Evolutionary conservation across 169 alveolate genomes (phyloP).

Genomic region (Hepatocystis sp.): DNA sequence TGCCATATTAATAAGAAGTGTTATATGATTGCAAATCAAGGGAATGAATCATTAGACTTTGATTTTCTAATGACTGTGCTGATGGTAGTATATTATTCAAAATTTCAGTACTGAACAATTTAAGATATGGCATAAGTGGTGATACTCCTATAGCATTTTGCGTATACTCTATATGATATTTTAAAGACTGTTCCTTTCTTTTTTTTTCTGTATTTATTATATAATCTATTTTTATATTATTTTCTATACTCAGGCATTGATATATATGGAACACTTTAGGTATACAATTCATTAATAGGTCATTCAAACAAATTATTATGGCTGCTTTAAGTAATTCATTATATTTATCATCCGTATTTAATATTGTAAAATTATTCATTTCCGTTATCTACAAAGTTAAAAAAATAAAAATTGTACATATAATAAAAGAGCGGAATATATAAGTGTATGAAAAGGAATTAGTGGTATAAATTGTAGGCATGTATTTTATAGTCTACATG

Average conservation of each 20-base stretch:
- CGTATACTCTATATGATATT: conserved; percentile 68
- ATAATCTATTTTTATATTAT: conserved; percentile 36
- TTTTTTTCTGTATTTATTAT: conserved; percentile 45
- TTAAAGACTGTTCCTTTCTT: conserved; percentile 67
- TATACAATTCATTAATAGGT: conserved; percentile 65
- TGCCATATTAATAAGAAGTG: conserved; percentile 24
- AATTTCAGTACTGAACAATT: conserved; percentile 71
- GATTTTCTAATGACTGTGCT: conserved; percentile 75
- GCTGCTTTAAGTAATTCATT: conserved; percentile 64
- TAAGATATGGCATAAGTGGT: conserved; percentile 66
- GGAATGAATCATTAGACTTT: conserved; percentile 58
- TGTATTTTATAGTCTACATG: too few relatives aligned
- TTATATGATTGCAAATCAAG: conserved; percentile 69
- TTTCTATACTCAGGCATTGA: conserved; percentile 6
- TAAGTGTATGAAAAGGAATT: too few relatives aligned
- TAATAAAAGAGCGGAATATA: too few relatives aligned
- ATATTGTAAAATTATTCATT: conserved; percentile 15
- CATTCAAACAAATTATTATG: conserved; percentile 63
- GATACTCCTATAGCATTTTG: conserved; percentile 36
- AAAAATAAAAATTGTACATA: too few relatives aligned
- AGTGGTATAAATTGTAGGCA: too few relatives aligned
- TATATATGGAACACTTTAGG: conserved; percentile 55
- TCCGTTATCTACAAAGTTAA: conserved; percentile 10
- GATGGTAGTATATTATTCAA: conserved; percentile 72
- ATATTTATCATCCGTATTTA: conserved; percentile 51